A percentile compares a stretch with the other conserved stretches of the same genome.
These are phyloP conservation scores for Truncatella angustata DNA, from an alignment of 2,329 filamentous ascomycete species.

Conservation along the genomic window DNA sequence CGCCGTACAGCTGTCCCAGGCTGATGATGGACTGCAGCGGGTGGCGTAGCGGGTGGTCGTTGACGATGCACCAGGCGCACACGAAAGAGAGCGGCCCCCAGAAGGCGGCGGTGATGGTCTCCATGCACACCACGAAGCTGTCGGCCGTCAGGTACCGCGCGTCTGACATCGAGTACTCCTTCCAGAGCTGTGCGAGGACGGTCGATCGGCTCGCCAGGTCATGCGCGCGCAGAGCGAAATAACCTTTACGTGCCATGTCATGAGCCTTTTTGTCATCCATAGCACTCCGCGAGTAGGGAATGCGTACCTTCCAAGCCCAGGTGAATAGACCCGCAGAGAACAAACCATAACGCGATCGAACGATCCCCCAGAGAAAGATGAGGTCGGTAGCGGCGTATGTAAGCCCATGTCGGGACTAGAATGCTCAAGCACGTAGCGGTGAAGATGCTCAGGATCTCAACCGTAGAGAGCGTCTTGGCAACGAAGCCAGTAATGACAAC, in stretches of 20 bases:
- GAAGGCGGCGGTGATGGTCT: conserved; percentile 48
- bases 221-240: conserved; percentile 44
- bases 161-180: conserved; percentile 56
- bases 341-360: conserved; percentile 69
- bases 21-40: conserved; percentile 46
- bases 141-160: conserved; percentile 54
- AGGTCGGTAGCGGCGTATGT: conserved; percentile 53
- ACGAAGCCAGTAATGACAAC: conserved; percentile 61
- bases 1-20: conserved; percentile 50
- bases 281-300: background rate
- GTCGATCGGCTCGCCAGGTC: conserved; percentile 37
- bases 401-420: conserved; percentile 53
- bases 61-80: conserved; percentile 42
- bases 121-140: conserved; percentile 55
- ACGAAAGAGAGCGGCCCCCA: conserved; percentile 54
- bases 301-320: conserved; percentile 39
- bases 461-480: conserved; percentile 62
- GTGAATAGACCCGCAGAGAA: conserved; percentile 60
- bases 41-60: conserved; percentile 44
- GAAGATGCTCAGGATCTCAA: conserved; percentile 60
- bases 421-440: conserved; percentile 53
- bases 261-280: background rate
- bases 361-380: conserved; percentile 53
- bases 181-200: conserved; percentile 55
- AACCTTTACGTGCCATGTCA: conserved; percentile 39